Conservation (phyloP, 2,329 filamentous ascomycete species). For the Diplodia seriata region DNA sequence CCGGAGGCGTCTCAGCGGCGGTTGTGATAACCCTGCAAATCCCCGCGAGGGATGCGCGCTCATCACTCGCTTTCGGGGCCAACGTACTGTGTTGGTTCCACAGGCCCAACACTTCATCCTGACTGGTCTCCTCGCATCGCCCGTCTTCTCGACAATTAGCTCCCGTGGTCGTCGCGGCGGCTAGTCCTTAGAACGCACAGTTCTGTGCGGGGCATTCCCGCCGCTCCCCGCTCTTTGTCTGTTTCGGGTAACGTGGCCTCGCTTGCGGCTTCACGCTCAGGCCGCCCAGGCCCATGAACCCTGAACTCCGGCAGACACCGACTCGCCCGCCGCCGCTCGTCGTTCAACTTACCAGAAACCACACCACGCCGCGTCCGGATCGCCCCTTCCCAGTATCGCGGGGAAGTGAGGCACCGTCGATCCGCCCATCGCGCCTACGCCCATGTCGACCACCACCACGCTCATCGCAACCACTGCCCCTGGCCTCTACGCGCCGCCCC, state of each 20-base stretch:
- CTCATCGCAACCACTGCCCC: constrained; percentile 27
- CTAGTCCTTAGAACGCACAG: background rate
- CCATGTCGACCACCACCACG: constrained; percentile 21
- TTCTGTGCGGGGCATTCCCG: background rate
- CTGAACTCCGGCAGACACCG: constrained; percentile 26
- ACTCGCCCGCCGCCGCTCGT: constrained; percentile 19
- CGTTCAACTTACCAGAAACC: constrained; percentile 18
- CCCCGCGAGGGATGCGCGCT: background rate
- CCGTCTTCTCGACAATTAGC: background rate
- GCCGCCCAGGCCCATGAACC: constrained; percentile 16
- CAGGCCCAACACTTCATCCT: background rate
- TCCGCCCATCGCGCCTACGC: constrained; percentile 7
- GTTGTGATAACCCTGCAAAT: background rate
- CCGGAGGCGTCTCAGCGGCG: background rate
- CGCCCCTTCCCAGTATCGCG: constrained; percentile 20
- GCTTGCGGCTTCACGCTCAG: constrained; percentile 25
- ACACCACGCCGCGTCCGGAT: constrained; percentile 25
- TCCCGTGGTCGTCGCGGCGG: background rate
- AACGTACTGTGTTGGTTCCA: background rate
- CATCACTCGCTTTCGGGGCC: background rate
- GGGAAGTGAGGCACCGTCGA: constrained; percentile 28
- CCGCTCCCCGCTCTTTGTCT: constrained; percentile 8
- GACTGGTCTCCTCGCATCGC: background rate
- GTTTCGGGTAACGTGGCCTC: constrained; percentile 20
- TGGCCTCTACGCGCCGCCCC: constrained; percentile 13